Evolutionary conservation across 164 flowering plant genomes (phyloP).

Genomic region (Hamamelis virginiana): DNA sequence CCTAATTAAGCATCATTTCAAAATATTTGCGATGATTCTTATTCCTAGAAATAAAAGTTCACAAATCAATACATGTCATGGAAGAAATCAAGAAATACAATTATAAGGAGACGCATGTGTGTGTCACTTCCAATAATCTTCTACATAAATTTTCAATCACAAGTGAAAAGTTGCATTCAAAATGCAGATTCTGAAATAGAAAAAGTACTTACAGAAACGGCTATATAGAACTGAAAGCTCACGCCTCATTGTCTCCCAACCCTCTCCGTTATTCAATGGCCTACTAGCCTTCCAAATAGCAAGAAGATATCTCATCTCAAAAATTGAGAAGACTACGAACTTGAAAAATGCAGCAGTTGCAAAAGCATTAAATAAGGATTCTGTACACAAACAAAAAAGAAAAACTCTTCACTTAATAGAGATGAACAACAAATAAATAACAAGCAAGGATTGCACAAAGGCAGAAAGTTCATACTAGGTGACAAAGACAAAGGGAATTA

Average conservation of each 20-base stretch:
- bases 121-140: background rate
- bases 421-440: background rate
- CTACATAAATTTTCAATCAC: background rate
- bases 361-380: slow-evolving; percentile 96
- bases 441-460: background rate
- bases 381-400: slow-evolving; percentile 45
- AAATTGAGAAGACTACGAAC: slow-evolving; percentile 95
- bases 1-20: too few relatives aligned
- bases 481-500: background rate
- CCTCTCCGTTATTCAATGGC: slow-evolving; percentile 78
- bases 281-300: slow-evolving; percentile 99
- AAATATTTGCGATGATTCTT: too few relatives aligned
- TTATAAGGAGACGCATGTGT: background rate
- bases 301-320: slow-evolving; percentile 98
- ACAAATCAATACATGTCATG: too few relatives aligned
- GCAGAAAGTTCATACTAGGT: background rate
- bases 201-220: slow-evolving; percentile 86
- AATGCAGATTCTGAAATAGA: slow-evolving; percentile 7
- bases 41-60: background rate
- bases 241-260: slow-evolving; percentile 98
- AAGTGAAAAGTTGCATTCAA: background rate
- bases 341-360: slow-evolving; percentile 99
- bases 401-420: background rate
- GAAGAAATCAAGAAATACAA: too few relatives aligned
- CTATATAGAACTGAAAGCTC: slow-evolving; percentile 92